Evolutionary conservation across 306 rosid species (phyloP).

Genomic region (Lagenaria siceraria): DNA sequence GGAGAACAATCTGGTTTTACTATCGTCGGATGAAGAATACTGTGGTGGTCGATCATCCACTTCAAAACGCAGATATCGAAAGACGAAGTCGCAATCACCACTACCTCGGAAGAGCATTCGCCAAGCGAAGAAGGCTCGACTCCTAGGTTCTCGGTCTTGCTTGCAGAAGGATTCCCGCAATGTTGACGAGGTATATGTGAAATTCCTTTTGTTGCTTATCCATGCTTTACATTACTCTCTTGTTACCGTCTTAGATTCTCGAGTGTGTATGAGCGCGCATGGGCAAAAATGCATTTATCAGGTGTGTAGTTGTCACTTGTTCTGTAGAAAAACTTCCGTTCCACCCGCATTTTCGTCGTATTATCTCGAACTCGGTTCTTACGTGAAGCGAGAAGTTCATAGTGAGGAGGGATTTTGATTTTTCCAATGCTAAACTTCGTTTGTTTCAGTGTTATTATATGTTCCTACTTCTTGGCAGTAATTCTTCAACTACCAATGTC

Average conservation of each 20-base stretch:
- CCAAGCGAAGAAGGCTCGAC: slow-evolving; percentile 55
- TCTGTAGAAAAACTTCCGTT: background rate
- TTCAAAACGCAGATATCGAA: slow-evolving; percentile 17
- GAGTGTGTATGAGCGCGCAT: background rate
- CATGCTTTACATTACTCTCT: background rate
- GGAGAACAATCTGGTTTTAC: slow-evolving; percentile 33
- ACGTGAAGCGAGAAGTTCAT: background rate
- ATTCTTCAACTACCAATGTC: background rate
- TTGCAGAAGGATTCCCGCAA: slow-evolving; percentile 21
- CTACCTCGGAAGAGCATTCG: slow-evolving; percentile 27
- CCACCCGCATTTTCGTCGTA: background rate
- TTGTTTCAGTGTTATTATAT: background rate
- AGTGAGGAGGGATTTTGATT: background rate
- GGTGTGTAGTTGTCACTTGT: background rate
- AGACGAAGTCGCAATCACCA: slow-evolving; percentile 25
- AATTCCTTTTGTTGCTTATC: background rate
- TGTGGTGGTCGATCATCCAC: slow-evolving; percentile 19
- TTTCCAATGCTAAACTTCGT: background rate
- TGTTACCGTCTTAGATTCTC: background rate
- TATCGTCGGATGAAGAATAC: slow-evolving; percentile 66
- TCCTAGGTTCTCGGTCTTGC: slow-evolving; percentile 26
- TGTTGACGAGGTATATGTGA: slow-evolving; percentile 35
- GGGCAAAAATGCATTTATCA: background rate
- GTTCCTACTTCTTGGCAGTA: background rate
- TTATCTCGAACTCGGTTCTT: background rate